These are phyloP conservation scores for Aspergillus tubingensis DNA, from an alignment of 2,329 filamentous ascomycete species.

Conservation along the genomic window DNA sequence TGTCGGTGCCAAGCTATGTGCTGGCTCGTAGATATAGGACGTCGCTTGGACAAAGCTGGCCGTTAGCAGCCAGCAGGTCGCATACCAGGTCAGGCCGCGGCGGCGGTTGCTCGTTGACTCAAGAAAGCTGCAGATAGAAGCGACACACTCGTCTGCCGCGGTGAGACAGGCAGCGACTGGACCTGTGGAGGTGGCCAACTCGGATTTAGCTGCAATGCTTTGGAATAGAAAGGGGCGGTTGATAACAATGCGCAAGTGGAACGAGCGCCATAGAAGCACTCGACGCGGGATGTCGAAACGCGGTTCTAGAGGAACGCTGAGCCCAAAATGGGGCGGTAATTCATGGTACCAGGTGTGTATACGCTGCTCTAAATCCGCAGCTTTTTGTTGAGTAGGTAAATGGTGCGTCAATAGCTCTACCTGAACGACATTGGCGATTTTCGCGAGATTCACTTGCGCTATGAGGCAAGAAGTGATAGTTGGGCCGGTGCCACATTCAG, in stretches of 20 bases:
- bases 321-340: constrained; percentile 17
- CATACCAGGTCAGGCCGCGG: constrained; percentile 25
- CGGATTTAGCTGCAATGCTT: constrained; percentile 18
- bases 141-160: constrained; percentile 24
- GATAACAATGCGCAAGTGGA: constrained; percentile 27
- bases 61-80: constrained; percentile 26
- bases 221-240: constrained; percentile 26
- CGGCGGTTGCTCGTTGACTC: constrained; percentile 19
- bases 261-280: constrained; percentile 24
- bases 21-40: constrained; percentile 24
- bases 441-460: constrained; percentile 23
- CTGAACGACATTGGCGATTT: constrained; percentile 24
- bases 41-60: constrained; percentile 27
- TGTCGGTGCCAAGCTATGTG: constrained; percentile 15
- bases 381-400: constrained; percentile 19
- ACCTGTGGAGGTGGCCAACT: constrained; percentile 13
- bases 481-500: constrained; percentile 14
- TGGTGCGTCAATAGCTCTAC: constrained; percentile 24
- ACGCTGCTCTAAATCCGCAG: constrained; percentile 17
- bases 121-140: constrained; percentile 23
- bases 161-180: constrained; percentile 21
- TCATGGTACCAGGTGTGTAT: constrained; percentile 21
- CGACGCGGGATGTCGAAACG: constrained; percentile 22
- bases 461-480: constrained; percentile 23
- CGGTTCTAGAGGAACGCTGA: constrained; percentile 13